Evolutionary conservation across 2,329 filamentous ascomycete genomes (phyloP).

Genomic region (Pleurostoma richardsiae): DNA sequence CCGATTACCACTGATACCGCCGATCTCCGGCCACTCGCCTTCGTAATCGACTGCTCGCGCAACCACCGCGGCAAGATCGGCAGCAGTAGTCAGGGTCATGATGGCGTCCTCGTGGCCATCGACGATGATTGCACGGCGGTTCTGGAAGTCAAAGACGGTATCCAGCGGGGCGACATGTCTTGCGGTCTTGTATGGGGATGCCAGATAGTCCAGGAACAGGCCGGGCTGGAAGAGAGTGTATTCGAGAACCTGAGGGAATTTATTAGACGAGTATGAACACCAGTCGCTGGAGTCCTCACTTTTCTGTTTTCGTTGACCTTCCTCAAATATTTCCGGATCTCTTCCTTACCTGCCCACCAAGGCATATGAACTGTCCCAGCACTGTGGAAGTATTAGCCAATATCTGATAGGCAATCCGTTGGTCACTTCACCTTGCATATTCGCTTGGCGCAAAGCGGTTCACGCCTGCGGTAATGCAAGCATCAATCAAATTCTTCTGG

Average conservation of each 20-base stretch:
- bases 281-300: slow-evolving; percentile 15
- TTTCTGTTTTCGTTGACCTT: slow-evolving; percentile 42
- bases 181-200: slow-evolving; percentile 39
- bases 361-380: slow-evolving; percentile 28
- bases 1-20: slow-evolving; percentile 33
- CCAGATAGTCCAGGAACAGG: slow-evolving; percentile 50
- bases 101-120: slow-evolving; percentile 33
- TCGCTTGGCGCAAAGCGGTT: slow-evolving; percentile 59
- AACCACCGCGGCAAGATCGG: slow-evolving; percentile 34
- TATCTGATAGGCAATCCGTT: background rate
- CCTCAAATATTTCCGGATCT: slow-evolving; percentile 41
- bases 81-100: slow-evolving; percentile 37
- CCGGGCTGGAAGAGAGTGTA: slow-evolving; percentile 53
- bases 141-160: slow-evolving; percentile 30
- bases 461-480: slow-evolving; percentile 42
- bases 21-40: slow-evolving; percentile 33
- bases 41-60: slow-evolving; percentile 35
- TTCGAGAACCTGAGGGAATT: slow-evolving; percentile 38
- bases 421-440: slow-evolving; percentile 36
- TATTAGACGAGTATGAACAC: background rate
- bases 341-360: slow-evolving; percentile 46
- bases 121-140: slow-evolving; percentile 33
- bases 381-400: slow-evolving; percentile 11
- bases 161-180: slow-evolving; percentile 36
- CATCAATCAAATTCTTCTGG: slow-evolving; percentile 54